A percentile compares a stretch with the other conserved stretches of the same genome.
phyloP scores from a whole-genome alignment of 2,329 filamentous ascomycete species.

The Pseudogymnoascus sp. region DNA sequence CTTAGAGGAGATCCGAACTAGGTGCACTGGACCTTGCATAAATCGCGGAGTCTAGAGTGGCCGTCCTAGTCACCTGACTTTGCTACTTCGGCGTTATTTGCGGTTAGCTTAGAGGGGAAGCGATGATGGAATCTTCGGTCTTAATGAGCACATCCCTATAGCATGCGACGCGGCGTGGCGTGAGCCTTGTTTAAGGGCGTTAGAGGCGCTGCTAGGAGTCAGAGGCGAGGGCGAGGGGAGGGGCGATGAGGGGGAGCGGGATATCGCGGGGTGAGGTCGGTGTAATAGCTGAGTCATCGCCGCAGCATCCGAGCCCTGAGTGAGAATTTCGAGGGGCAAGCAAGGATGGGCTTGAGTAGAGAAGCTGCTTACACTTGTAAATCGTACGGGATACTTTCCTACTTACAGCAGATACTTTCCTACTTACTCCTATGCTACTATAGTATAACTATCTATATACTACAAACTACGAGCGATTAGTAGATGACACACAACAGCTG shows the following conservation, averaged over 20 bases:
- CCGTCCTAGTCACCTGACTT: conserved; percentile 3
- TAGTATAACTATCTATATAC: neutral
- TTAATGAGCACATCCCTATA: neutral
- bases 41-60: neutral
- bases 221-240: neutral
- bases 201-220: neutral
- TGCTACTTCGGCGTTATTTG: neutral
- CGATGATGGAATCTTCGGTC: neutral
- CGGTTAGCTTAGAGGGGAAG: neutral
- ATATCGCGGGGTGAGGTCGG: neutral
- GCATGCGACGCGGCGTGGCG: neutral
- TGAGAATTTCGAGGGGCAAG: conserved; percentile 1
- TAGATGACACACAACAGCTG: neutral
- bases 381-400: neutral
- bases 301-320: neutral
- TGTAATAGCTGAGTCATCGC: conserved; percentile 2
- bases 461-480: neutral
- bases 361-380: no score
- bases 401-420: neutral
- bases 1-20: neutral
- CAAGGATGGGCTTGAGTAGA: neutral
- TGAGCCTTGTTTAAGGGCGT: neutral
- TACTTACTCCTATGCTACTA: neutral
- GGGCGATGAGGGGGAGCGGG: neutral
- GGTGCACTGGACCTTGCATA: neutral